A percentile compares a stretch with the other conserved stretches of the same genome.
These are phyloP conservation scores for Diaporthe longicolla DNA, from an alignment of 2,329 filamentous ascomycete species.

Conservation along the genomic window DNA sequence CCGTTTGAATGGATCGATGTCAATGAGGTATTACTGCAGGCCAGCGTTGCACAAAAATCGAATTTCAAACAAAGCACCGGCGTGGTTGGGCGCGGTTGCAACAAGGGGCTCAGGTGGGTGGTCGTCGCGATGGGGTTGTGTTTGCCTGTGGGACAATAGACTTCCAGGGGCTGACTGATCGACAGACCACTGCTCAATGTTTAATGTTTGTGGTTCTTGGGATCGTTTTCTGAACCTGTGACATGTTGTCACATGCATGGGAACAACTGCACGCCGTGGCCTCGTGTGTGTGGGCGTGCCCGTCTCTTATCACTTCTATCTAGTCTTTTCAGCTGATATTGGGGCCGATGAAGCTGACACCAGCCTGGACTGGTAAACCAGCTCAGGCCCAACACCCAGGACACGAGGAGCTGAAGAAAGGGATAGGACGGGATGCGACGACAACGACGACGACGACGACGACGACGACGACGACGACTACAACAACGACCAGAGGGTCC, in stretches of 20 bases:
- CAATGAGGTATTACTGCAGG: not conserved
- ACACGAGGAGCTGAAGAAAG: not conserved
- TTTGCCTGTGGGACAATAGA: conserved; percentile 11
- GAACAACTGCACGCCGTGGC: not conserved
- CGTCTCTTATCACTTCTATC: not conserved
- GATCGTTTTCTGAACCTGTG: not conserved
- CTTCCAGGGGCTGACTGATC: conserved; percentile 13
- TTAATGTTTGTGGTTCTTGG: not conserved
- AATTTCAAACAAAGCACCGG: not conserved
- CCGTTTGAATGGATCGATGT: not conserved
- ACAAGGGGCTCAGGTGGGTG: not conserved
- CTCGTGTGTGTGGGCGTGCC: too few relatives aligned
- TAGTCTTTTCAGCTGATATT: too few relatives aligned
- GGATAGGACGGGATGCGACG: not conserved
- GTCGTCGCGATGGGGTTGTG: conserved; percentile 5
- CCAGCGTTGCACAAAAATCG: not conserved
- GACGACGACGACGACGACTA: too few relatives aligned
- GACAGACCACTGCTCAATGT: conserved; percentile 1
- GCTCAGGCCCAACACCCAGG: too few relatives aligned
- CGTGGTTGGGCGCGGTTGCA: not conserved
- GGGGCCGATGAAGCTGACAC: too few relatives aligned
- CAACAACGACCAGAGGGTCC: not conserved
- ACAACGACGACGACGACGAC: not conserved
- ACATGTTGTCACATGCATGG: not conserved
- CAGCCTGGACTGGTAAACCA: not conserved